Base-by-base conservation (phyloP, 352 stramenopile genomes). In the Elongisporangium anandrum region DNA sequence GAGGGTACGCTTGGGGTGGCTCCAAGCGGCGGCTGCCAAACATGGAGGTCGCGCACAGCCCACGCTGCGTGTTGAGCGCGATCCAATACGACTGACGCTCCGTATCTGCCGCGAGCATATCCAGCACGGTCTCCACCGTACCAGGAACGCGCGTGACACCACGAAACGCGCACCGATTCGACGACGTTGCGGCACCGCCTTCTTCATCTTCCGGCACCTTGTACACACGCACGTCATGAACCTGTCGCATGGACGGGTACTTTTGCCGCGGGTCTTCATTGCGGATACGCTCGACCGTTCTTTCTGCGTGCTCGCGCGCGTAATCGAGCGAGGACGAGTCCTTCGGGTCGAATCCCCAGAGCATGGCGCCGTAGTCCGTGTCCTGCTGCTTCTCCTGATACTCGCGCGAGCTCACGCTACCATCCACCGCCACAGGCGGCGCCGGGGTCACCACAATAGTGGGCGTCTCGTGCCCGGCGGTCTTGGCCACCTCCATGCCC, bases 11-110 rank as follows among this genome's bases (percentile, higher is more conserved):
- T 23, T 68, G 70, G 29, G 60, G 29, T 57, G 52, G 64, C 29
- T 56, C 19, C 54, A 82, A 50, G 20, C 78, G 66, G 1, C 53
- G 54, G 21, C 60, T 73, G 17, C 64, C 69, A 48, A 87, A 73
- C 45, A 88, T 53, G 34, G 75, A 72, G 52, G 70, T 69, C 21
- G 78, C 66, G n/a, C 81, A 70, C 26, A 92, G 62, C 5, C 85
- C 75, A 34, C 76, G 76, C 48, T 87, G 72, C 41, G 76, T 88
- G 62, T 92, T 89, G 47, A 87, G 67, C 54, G 78, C 79, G 17
- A 85, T 68, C 82, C 82, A 92, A 73, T 88, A 88, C 50, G 76
- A 77, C 56, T 90, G 79, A 21, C 82, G 80, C 23, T 75, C 68
- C 19, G 77, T 72, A 26, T 89, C 77, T 41, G 75, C 71, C 7